A percentile compares a stretch with the other conserved stretches of the same genome.
Conservation (phyloP, 495 filamentous ascomycete species). For the Trichoderma asperelloides region DNA sequence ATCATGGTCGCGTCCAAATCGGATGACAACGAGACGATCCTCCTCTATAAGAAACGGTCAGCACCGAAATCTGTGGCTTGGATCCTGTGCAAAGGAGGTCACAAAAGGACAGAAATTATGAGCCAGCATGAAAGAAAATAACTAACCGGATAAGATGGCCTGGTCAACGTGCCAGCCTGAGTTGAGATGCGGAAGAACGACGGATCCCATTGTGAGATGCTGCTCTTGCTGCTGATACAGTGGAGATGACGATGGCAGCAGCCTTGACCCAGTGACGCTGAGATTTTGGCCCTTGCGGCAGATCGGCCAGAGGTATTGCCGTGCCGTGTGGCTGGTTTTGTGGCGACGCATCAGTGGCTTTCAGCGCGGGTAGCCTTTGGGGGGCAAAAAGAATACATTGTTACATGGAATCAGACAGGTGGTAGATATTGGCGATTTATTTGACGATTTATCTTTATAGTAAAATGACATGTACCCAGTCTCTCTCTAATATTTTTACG, state of each 20-base stretch:
- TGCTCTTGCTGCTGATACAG: neutral
- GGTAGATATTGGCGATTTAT: too few species aligned
- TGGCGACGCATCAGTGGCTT: neutral
- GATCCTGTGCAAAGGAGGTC: slow-evolving; percentile 7
- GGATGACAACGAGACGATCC: slow-evolving; percentile 90
- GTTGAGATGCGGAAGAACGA: slow-evolving; percentile 84
- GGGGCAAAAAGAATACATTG: neutral
- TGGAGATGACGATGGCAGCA: neutral
- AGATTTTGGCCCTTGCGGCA: neutral
- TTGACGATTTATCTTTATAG: too few species aligned
- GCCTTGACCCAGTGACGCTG: neutral
- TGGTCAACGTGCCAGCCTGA: slow-evolving; percentile 97
- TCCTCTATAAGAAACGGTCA: slow-evolving; percentile 48
- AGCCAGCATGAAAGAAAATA: neutral
- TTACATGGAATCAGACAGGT: too few species aligned
- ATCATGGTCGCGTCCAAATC: slow-evolving; percentile 77
- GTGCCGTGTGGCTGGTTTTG: neutral
- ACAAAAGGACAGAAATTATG: neutral
- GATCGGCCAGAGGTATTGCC: neutral
- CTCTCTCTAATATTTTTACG: too few species aligned
- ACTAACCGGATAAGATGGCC: slow-evolving; percentile 57
- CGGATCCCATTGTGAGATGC: slow-evolving; percentile 61
- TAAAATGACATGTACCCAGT: too few species aligned
- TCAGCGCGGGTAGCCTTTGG: neutral
- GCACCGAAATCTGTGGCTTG: neutral